Percentiles rank a stretch among this genome's conserved stretches.
Evolutionary conservation across 257 asterid genomes (phyloP).

Genomic region (Henckelia pumila): DNA sequence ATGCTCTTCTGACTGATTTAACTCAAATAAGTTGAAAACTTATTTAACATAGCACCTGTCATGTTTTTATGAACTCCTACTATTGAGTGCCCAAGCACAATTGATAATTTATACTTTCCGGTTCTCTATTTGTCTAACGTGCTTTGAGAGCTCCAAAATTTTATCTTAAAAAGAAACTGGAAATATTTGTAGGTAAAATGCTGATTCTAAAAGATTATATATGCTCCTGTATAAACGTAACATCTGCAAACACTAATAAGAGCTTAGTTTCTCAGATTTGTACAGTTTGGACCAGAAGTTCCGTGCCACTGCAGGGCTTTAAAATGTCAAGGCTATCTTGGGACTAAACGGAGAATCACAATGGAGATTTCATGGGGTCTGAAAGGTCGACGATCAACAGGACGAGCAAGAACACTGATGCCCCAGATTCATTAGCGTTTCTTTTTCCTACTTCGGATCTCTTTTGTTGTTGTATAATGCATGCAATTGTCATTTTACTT

Average conservation of each 20-base stretch:
- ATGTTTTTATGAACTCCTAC: too few relatives aligned
- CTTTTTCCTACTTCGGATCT: slow-evolving; percentile 17
- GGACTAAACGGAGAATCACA: slow-evolving; percentile 32
- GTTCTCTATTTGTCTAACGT: not conserved
- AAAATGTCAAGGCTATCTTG: slow-evolving; percentile 77
- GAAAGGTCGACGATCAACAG: slow-evolving; percentile 56
- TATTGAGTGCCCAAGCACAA: not conserved
- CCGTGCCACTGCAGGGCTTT: slow-evolving; percentile 81
- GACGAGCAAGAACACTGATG: slow-evolving; percentile 28
- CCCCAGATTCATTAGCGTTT: slow-evolving; percentile 18
- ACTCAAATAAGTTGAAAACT: not conserved
- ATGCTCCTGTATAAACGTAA: not conserved
- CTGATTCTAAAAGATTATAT: not conserved
- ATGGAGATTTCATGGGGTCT: slow-evolving; percentile 58
- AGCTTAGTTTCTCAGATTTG: slow-evolving; percentile 51
- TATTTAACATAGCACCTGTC: too few relatives aligned
- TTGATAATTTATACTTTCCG: not conserved
- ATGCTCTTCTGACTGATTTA: not conserved
- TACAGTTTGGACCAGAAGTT: slow-evolving; percentile 82
- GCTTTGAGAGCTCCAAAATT: slow-evolving; percentile 1
- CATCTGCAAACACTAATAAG: slow-evolving; percentile 18
- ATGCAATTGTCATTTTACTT: not conserved
- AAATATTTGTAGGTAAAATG: not conserved
- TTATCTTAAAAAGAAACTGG: not conserved
- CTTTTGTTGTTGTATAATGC: not conserved